Evolutionary conservation across 2,329 filamentous ascomycete genomes (phyloP).

Genomic region (Colletotrichum lupini): DNA sequence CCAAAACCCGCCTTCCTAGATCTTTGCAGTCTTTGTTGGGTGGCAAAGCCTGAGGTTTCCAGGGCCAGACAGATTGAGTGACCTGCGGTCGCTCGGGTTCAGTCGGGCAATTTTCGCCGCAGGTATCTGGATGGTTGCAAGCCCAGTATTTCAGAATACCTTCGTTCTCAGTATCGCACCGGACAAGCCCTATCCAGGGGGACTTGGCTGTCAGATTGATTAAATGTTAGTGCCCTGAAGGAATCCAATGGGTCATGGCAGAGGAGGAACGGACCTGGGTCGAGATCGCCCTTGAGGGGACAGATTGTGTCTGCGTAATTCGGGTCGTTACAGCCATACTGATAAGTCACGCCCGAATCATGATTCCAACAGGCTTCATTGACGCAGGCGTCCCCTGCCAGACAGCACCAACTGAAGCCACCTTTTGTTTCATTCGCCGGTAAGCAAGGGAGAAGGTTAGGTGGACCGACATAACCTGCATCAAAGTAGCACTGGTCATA

Average conservation of each 20-base stretch:
- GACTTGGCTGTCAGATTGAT: slow-evolving; percentile 18
- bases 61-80: slow-evolving; percentile 19
- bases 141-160: slow-evolving; percentile 29
- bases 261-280: background rate
- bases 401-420: slow-evolving; percentile 25
- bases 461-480: slow-evolving; percentile 5
- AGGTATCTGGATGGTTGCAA: slow-evolving; percentile 26
- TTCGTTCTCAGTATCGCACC: slow-evolving; percentile 20
- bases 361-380: slow-evolving; percentile 18
- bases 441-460: slow-evolving; percentile 14
- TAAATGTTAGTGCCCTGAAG: background rate
- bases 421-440: background rate
- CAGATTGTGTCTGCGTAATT: slow-evolving; percentile 28
- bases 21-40: slow-evolving; percentile 10
- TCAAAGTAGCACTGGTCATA: slow-evolving; percentile 30
- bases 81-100: background rate
- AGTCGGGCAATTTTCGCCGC: slow-evolving; percentile 16
- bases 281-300: slow-evolving; percentile 17
- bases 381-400: slow-evolving; percentile 19
- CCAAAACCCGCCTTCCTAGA: slow-evolving; percentile 9
- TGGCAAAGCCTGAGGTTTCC: slow-evolving; percentile 7
- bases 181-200: slow-evolving; percentile 30
- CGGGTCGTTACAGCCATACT: slow-evolving; percentile 33
- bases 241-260: too few species aligned
- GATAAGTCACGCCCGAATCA: slow-evolving; percentile 13